phyloP scores from a whole-genome alignment of 2,329 filamentous ascomycete species.

The Zopfia rhizophila region DNA sequence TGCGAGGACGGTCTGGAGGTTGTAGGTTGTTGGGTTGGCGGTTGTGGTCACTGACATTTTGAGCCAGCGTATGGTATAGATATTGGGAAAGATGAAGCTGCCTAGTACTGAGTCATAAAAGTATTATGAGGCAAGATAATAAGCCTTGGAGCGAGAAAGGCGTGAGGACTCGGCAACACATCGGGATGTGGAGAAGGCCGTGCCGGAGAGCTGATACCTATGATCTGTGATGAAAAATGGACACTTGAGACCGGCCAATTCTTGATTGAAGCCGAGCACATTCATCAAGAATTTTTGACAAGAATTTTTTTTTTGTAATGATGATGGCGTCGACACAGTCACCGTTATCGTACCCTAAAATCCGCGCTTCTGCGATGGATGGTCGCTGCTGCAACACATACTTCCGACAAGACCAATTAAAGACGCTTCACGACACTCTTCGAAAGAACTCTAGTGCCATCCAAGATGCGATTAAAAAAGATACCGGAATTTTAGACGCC shows the following conservation, averaged over 20 bases:
- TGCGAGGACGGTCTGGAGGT: constrained; percentile 50
- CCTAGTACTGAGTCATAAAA: constrained; percentile 8
- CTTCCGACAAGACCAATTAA: constrained; percentile 59
- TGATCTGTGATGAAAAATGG: too few species aligned
- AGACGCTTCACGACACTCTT: constrained; percentile 54
- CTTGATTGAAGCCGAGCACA: too few species aligned
- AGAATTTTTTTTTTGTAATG: too few species aligned
- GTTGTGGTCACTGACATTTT: constrained; percentile 60
- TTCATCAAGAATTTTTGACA: too few species aligned
- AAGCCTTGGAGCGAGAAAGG: background rate
- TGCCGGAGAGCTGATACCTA: too few species aligned
- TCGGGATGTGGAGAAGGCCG: constrained; percentile 37
- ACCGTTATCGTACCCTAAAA: too few species aligned
- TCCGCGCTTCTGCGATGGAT: background rate
- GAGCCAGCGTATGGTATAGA: too few species aligned
- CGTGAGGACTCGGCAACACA: background rate
- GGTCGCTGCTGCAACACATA: constrained; percentile 58
- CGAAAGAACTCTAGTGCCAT: constrained; percentile 49
- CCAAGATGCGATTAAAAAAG: constrained; percentile 54
- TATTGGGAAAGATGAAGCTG: too few species aligned
- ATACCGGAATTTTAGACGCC: constrained; percentile 45
- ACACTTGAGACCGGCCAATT: too few species aligned
- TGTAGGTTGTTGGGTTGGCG: constrained; percentile 50
- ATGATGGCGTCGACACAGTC: too few species aligned
- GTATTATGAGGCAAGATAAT: background rate